Evolutionary conservation across 2,329 filamentous ascomycete species (phyloP), one percentile per base, ranked within the genome.

Genomic region (Talaromyces sp.): DNA sequence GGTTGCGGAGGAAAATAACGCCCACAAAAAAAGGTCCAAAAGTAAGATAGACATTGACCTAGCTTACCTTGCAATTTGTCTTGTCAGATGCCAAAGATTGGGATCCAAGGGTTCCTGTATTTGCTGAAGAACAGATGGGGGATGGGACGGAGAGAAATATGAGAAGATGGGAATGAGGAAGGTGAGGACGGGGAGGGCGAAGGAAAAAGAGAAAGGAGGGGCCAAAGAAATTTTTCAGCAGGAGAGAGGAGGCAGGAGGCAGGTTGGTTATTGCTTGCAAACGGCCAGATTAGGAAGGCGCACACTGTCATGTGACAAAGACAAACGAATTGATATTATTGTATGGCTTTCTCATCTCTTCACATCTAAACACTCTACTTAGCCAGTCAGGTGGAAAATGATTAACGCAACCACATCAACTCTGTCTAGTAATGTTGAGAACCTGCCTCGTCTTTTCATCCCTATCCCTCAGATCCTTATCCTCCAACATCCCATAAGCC

Each of bases 401-500:
- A 31, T 31, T 31, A 6, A 25, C 3, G n/a, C 10, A 22, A 7
- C 22, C n/a, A 52, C 17, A 19, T 61, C 10, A 31, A 2, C 22
- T n/a, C 41, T 35, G 33, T 58, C 57, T 62, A 11, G 67, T 68
- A n/a, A 68, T 65, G 3, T 43, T 31, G 27, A 68, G 61, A 13
- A 68, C 62, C 50, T 62, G 47, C 31, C 52, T 64, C 17, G 65
- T 68, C 65, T 68, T 68, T 27, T 67, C 57, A 56, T 68, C 67
- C 47, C 67, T 67, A n/a, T 64, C 58, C 15, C 19, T 64, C 19
- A 68, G 45, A 25, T 68, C 64, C 17, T 60, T 37, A 5, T 66
- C 62, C 4, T 57, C 59, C 52, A 68, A 17, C 45, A 47, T 49
- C 10, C 67, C 67, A 65, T 68, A 68, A 27, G 67, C 50, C 52